phyloP scores from a whole-genome alignment of 73 alveolate species.

The Paramecium octaurelia region DNA sequence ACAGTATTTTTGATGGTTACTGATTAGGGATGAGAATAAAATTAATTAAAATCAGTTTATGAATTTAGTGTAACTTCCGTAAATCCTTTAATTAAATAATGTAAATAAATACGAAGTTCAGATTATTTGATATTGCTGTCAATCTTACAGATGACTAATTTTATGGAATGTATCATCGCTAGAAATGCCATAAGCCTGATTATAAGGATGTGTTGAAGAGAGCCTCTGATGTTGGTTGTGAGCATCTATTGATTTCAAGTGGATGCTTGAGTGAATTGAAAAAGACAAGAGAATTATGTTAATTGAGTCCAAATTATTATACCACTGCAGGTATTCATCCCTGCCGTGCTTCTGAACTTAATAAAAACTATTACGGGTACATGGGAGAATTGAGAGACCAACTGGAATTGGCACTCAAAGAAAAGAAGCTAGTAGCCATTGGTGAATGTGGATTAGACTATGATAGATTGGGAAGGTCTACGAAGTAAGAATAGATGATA shows the following conservation, averaged over 20 bases:
- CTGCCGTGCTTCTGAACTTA: constrained; percentile 89
- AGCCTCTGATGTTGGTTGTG: constrained; percentile 87
- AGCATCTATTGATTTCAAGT: constrained; percentile 89
- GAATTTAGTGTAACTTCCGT: neutral
- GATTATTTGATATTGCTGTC: constrained; percentile 96
- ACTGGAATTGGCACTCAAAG: constrained; percentile 64
- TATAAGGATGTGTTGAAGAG: constrained; percentile 85
- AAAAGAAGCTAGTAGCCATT: constrained; percentile 83
- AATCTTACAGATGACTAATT: constrained; percentile 89
- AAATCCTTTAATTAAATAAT: neutral
- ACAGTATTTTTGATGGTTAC: neutral
- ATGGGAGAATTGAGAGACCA: constrained; percentile 73
- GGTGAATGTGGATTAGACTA: constrained; percentile 99
- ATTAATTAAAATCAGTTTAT: neutral
- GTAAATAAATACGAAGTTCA: neutral
- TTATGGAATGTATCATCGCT: constrained; percentile 86
- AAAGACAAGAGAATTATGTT: constrained; percentile 71
- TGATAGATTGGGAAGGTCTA: constrained; percentile 92
- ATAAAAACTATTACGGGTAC: constrained; percentile 70
- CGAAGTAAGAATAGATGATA: constrained; percentile 82
- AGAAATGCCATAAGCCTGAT: constrained; percentile 85
- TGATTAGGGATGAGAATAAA: neutral
- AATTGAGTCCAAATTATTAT: constrained; percentile 72
- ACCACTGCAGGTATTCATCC: constrained; percentile 97
- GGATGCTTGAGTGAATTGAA: constrained; percentile 84